Evolutionary conservation across 2,329 filamentous ascomycete species (phyloP), one percentile per base, ranked within the genome.

Genomic region (Trichoderma koningiopsis): DNA sequence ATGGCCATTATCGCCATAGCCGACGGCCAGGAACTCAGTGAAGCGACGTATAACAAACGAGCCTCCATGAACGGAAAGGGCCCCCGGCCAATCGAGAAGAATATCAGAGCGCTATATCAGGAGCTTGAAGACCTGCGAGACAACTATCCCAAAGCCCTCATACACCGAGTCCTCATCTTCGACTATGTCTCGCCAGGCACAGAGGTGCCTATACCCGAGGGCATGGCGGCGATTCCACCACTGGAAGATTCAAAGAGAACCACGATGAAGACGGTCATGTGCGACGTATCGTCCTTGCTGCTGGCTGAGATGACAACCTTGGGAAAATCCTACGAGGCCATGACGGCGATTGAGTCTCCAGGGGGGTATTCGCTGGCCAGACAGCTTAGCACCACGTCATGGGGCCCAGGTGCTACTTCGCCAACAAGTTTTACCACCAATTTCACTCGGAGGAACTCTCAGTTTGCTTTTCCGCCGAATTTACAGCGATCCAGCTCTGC

Each of bases 1-100:
- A 84, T 97, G 66, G 88, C 92, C 63, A 85, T 98, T 31, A 87
- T 99, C 71, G 95, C 93, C 3, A 85, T 98, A 70, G 92, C 93
- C 19, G 95, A 98, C 80, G 93, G 92, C 59, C 81, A 83, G 52
- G 93, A 96, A 79, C 84, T 92, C 31, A 81, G 84, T 70, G 84
- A 84, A 70, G 78, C 81, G 5, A 79, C 82, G 55, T 87, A 88
- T 72, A 86, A 82, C 78, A 87, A 85, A 74, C 81, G 86, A 53
- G 82, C 84, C 63, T 89, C 87, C 14, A 78, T 81, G 11, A 86
- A 84, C 64, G 85, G 84, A 55, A 79, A 80, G 70, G 84, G 83
- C 11, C 81, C 82, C 29, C 85, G 85, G 2, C 80, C 83, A 56
- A 79, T 82, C 29, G 87, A 89, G 75, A 84, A 84, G 75, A 88